Evolutionary conservation across 75 land plant species (phyloP), one percentile per base, ranked within the genome.

Genomic region (Adiantum capillusveneris): DNA sequence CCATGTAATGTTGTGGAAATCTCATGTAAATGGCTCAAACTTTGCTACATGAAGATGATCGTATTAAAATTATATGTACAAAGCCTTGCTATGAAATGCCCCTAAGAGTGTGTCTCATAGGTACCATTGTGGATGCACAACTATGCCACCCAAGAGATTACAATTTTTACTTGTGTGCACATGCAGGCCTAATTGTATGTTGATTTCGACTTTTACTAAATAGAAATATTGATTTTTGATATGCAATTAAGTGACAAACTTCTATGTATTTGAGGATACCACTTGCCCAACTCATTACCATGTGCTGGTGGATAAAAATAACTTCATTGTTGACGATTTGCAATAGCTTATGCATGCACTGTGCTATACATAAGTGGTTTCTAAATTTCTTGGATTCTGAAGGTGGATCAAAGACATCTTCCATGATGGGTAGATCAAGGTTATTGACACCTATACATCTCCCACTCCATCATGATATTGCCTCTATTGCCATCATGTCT

Each of bases 121-220:
- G 98, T 12, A 93, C 96, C 11, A 75, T 94, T 14, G 85, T 88
- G 49, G 91, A 94, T 60, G 74, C 71, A 21, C 53, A 61, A 20
- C 55, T 90, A 37, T 77, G 77, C 43, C 98, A 90, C 63, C 98
- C 96, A 25, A 64, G 62, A 37, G 80, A 79, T 46, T 79, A 77
- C 62, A 91, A 90, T 54, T 90, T 94, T 59, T 90, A 76, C 70
- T 63, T 90, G 62, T 79, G 84, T 42, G 75, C 93, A 56, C 96
- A 86, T 50, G 74, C 70, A 11, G 99, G 88, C 16, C 65, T 80
- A 25, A 76, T 88, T 39, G 97, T 87, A 65, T 34, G 9, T 34
- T 34, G 5, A 18, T 46, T 31, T 1, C 16, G n/a, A n/a, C n/a
- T n/a, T n/a, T n/a, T n/a, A n/a, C n/a, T n/a, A n/a, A n/a, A n/a